These are phyloP conservation scores for Bremia lactucae DNA, from an alignment of 352 stramenopile species.

Conservation along the genomic window DNA sequence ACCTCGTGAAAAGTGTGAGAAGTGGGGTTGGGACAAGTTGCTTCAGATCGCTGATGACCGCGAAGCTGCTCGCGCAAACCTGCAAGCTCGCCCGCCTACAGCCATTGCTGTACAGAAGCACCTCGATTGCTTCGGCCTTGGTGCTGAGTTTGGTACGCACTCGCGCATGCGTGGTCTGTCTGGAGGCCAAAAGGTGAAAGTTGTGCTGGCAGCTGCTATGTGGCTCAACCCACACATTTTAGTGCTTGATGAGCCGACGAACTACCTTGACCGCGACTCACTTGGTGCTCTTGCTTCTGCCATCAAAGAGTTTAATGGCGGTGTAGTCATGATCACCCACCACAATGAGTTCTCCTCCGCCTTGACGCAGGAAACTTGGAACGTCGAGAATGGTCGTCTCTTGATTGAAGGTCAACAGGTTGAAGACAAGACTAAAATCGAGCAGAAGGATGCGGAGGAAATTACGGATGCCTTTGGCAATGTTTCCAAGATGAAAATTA, in stretches of 20 bases:
- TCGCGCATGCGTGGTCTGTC: constrained; percentile 96
- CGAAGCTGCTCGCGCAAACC: constrained; percentile 87
- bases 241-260: constrained; percentile 93
- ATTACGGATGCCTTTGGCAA: constrained; percentile 76
- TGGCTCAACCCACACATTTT: constrained; percentile 94
- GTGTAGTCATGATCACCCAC: constrained; percentile 96
- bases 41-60: constrained; percentile 94
- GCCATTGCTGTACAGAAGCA: constrained; percentile 94
- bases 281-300: constrained; percentile 92
- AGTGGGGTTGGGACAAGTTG: constrained; percentile 95
- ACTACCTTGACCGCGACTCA: constrained; percentile 94
- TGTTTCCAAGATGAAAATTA: constrained; percentile 80
- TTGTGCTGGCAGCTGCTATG: constrained; percentile 93
- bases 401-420: constrained; percentile 72
- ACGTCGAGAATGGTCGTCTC: constrained; percentile 84
- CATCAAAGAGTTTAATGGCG: constrained; percentile 95
- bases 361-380: constrained; percentile 92
- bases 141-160: constrained; percentile 95
- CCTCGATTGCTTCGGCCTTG: constrained; percentile 93
- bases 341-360: constrained; percentile 94
- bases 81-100: constrained; percentile 90
- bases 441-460: constrained; percentile 85
- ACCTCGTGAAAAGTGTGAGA: constrained; percentile 89
- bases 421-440: constrained; percentile 87
- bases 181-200: constrained; percentile 98